These are phyloP conservation scores for Amylocarpus encephaloides DNA, from an alignment of 2,329 filamentous ascomycete species.

Conservation along the genomic window DNA sequence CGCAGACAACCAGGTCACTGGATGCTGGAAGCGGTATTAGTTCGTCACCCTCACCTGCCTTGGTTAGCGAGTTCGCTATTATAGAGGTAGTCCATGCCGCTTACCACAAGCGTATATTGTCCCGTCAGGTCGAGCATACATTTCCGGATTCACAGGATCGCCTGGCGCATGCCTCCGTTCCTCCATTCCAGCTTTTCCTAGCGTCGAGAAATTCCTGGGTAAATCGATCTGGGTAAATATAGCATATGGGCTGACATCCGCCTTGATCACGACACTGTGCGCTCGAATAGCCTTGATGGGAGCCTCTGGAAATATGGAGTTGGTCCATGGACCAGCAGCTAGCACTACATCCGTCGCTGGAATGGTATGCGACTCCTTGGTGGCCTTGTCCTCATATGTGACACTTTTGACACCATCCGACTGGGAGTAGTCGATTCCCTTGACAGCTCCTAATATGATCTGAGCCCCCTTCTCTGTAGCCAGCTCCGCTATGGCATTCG, in stretches of 20 bases:
- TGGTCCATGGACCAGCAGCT: conserved; percentile 55
- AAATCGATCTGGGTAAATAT: conserved; percentile 83
- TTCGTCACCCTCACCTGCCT: conserved; percentile 68
- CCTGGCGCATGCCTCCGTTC: conserved; percentile 43
- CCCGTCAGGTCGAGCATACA: conserved; percentile 82
- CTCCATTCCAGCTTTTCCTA: conserved; percentile 42
- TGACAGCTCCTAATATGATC: conserved; percentile 64
- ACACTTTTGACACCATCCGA: conserved; percentile 64
- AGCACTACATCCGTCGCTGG: conserved; percentile 41
- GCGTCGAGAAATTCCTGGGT: conserved; percentile 55
- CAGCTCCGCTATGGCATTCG: conserved; percentile 71
- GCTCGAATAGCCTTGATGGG: conserved; percentile 54
- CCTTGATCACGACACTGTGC: conserved; percentile 59
- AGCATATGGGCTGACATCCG: conserved; percentile 64
- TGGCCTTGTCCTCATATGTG: conserved; percentile 50
- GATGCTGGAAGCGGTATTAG: conserved; percentile 67
- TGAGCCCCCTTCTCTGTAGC: conserved; percentile 64
- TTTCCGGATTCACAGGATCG: conserved; percentile 74
- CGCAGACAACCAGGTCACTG: conserved; percentile 68
- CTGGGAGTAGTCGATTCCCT: conserved; percentile 52
- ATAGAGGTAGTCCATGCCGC: conserved; percentile 16
- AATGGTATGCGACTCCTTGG: conserved; percentile 42
- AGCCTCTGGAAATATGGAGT: conserved; percentile 48
- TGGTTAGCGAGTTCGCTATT: neutral
- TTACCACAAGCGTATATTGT: conserved; percentile 89